These are phyloP conservation scores for Calonectria pauciramosa DNA, from an alignment of 2,329 filamentous ascomycete species.

Conservation along the genomic window DNA sequence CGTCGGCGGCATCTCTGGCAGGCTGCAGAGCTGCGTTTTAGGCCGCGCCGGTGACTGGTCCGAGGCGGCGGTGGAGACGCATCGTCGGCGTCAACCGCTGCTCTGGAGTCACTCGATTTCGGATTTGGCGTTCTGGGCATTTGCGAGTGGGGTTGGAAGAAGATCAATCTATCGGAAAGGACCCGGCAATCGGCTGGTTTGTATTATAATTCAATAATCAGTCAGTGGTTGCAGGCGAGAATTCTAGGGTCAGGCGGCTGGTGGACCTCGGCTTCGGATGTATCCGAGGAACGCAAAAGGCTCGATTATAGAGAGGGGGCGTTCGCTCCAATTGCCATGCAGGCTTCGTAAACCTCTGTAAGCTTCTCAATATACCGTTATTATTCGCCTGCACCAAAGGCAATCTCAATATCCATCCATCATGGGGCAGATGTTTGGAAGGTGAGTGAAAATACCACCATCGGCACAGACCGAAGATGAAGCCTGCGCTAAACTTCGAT, in stretches of 20 bases:
- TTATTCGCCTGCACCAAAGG: background rate
- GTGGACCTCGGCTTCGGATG: background rate
- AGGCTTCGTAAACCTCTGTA: background rate
- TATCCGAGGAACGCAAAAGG: background rate
- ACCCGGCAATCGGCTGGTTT: background rate
- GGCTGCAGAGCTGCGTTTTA: conserved; percentile 38
- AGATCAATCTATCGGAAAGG: background rate
- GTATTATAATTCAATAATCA: background rate
- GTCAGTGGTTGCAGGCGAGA: background rate
- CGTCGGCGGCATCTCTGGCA: conserved; percentile 41
- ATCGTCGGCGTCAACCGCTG: conserved; percentile 1
- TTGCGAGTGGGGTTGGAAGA: background rate
- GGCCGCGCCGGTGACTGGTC: conserved; percentile 26
- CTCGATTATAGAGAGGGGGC: background rate
- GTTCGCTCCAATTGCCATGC: background rate
- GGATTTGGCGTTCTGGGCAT: background rate
- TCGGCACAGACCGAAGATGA: background rate
- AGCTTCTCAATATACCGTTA: too few relatives aligned
- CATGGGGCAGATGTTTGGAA: conserved; percentile 4
- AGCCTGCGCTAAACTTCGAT: background rate
- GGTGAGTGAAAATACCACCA: background rate
- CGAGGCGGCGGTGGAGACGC: background rate
- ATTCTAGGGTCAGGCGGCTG: background rate
- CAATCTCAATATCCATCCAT: background rate
- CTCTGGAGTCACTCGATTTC: background rate